Percentiles rank a stretch among this genome's conserved stretches.
phyloP scores from a whole-genome alignment of 768 basidiomycete genomes.

The Phanerochaete sordida region DNA sequence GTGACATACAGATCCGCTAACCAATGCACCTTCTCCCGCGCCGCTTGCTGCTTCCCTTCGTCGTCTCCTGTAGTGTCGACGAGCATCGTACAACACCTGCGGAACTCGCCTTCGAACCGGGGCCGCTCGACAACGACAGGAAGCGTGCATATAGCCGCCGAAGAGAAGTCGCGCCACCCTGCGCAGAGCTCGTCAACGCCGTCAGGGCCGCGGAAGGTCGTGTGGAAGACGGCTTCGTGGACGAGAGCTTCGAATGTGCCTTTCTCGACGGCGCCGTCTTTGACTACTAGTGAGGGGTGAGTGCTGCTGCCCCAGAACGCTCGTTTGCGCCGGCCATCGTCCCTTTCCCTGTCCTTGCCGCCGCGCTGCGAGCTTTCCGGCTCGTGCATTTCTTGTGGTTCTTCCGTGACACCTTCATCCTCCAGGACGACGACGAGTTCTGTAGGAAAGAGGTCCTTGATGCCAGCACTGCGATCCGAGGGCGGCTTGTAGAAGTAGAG shows the following conservation, averaged over 20 bases:
- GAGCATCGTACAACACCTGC: constrained; percentile 62
- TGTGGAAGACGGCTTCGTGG: constrained; percentile 80
- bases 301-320: constrained; percentile 75
- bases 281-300: constrained; percentile 65
- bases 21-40: constrained; percentile 54
- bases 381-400: constrained; percentile 22
- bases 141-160: constrained; percentile 55
- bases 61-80: constrained; percentile 28
- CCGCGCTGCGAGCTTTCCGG: constrained; percentile 17
- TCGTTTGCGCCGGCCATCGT: constrained; percentile 49
- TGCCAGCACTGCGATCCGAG: constrained; percentile 54
- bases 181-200: constrained; percentile 12
- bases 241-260: constrained; percentile 77
- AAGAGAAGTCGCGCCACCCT: constrained; percentile 62
- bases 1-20: constrained; percentile 62
- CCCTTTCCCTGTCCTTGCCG: constrained; percentile 33
- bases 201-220: constrained; percentile 42
- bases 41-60: constrained; percentile 33
- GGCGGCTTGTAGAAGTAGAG: constrained; percentile 86
- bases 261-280: constrained; percentile 44
- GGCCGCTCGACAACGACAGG: constrained; percentile 51
- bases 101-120: constrained; percentile 69
- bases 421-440: constrained; percentile 52
- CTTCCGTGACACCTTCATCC: constrained; percentile 38
- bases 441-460: constrained; percentile 75